Conservation (phyloP, 2,329 filamentous ascomycete genomes). For the Trichoderma harzianum region DNA sequence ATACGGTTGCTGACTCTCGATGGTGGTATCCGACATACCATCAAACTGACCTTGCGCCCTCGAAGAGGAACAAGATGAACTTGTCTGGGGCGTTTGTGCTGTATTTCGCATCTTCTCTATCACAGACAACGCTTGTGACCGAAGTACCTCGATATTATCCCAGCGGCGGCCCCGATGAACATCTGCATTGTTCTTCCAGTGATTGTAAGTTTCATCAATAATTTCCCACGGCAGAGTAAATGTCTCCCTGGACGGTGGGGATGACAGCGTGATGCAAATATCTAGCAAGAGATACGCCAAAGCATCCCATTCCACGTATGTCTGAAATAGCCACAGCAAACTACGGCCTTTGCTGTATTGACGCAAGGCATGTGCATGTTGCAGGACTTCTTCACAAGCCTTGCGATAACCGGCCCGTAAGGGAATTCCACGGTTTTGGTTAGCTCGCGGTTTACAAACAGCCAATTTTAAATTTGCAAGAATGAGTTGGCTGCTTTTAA, state of each 20-base stretch:
- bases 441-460: conserved; percentile 36
- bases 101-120: background rate
- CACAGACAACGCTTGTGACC: background rate
- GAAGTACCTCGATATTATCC: conserved; percentile 17
- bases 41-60: background rate
- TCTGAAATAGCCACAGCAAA: conserved; percentile 64
- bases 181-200: conserved; percentile 14
- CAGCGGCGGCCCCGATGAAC: conserved; percentile 16
- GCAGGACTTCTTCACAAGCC: conserved; percentile 16
- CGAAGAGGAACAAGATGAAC: background rate
- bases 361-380: conserved; percentile 8
- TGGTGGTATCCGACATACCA: background rate
- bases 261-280: conserved; percentile 39
- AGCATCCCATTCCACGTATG: conserved; percentile 64
- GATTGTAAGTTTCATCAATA: conserved; percentile 14
- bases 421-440: conserved; percentile 42
- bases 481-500: background rate
- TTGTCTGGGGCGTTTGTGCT: background rate
- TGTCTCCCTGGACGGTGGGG: background rate
- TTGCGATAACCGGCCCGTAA: background rate
- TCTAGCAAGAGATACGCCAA: conserved; percentile 60
- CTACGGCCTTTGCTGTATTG: conserved; percentile 32
- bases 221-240: background rate
- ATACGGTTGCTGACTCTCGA: background rate
- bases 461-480: background rate